Conservation (phyloP, 768 basidiomycete species). For the Lentinula detonsa region DNA sequence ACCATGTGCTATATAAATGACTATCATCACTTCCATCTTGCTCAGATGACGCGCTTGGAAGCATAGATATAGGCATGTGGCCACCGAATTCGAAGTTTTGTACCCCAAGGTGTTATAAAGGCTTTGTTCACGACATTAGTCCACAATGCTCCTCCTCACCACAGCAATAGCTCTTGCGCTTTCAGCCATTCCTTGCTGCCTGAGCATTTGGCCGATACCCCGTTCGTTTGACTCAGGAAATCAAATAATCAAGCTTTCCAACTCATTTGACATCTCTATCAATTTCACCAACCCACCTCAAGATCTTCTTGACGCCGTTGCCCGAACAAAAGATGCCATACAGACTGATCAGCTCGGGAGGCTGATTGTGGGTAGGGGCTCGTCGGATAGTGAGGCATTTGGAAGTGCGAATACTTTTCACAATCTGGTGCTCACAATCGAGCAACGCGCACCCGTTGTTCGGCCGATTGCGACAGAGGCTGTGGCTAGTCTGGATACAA, state of each 20-base stretch:
- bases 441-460: conserved; percentile 17
- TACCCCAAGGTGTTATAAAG: neutral
- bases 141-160: neutral
- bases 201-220: conserved; percentile 41
- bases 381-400: conserved; percentile 34
- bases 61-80: neutral
- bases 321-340: conserved; percentile 38
- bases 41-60: neutral
- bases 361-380: conserved; percentile 55
- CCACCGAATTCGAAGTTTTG: neutral
- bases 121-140: neutral
- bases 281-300: conserved; percentile 36
- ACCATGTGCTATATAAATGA: neutral
- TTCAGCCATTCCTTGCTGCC: neutral
- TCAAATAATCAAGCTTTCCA: conserved; percentile 38
- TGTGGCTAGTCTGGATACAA: conserved; percentile 38
- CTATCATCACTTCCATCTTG: neutral
- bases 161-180: neutral
- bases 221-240: conserved; percentile 36
- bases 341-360: conserved; percentile 50
- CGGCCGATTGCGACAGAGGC: conserved; percentile 49
- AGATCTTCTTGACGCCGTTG: conserved; percentile 55
- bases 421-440: conserved; percentile 38
- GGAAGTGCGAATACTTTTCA: conserved; percentile 33
- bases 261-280: conserved; percentile 44